Conservation (phyloP, 2,329 filamentous ascomycete genomes). For the Colletotrichum salicis region DNA sequence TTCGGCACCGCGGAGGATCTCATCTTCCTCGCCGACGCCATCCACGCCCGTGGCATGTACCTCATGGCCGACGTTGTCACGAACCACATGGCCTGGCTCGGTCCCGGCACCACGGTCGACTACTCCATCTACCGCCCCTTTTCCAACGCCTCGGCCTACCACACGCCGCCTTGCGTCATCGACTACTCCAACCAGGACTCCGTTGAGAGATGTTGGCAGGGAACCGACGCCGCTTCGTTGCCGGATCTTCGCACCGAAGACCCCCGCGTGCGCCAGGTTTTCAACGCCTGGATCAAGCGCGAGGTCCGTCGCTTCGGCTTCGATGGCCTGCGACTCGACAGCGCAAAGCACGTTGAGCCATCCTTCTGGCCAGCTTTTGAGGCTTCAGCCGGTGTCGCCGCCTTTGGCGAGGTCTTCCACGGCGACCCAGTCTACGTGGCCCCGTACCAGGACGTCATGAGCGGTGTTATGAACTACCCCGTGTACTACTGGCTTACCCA, state of each 20-base stretch:
- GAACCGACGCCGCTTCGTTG: conserved; percentile 61
- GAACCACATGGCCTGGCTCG: conserved; percentile 61
- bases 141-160: conserved; percentile 67
- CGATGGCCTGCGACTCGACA: conserved; percentile 71
- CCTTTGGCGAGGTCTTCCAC: conserved; percentile 69
- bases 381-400: conserved; percentile 65
- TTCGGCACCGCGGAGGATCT: conserved; percentile 71
- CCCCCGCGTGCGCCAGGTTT: conserved; percentile 57
- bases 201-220: conserved; percentile 61
- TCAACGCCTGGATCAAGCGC: conserved; percentile 67
- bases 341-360: conserved; percentile 69
- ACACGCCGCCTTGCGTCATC: conserved; percentile 64
- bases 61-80: conserved; percentile 72
- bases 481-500: conserved; percentile 54
- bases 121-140: conserved; percentile 50
- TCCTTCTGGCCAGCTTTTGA: conserved; percentile 67
- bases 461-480: conserved; percentile 71
- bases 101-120: conserved; percentile 60
- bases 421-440: conserved; percentile 62
- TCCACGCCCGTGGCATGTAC: conserved; percentile 65
- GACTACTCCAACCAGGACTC: conserved; percentile 63
- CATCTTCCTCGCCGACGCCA: conserved; percentile 62
- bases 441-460: conserved; percentile 64
- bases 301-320: conserved; percentile 70
- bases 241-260: conserved; percentile 71